A percentile compares a stretch with the other conserved stretches of the same genome.
These are phyloP conservation scores for Fusarium phyllophilum DNA, from an alignment of 2,329 filamentous ascomycete species.

Conservation along the genomic window DNA sequence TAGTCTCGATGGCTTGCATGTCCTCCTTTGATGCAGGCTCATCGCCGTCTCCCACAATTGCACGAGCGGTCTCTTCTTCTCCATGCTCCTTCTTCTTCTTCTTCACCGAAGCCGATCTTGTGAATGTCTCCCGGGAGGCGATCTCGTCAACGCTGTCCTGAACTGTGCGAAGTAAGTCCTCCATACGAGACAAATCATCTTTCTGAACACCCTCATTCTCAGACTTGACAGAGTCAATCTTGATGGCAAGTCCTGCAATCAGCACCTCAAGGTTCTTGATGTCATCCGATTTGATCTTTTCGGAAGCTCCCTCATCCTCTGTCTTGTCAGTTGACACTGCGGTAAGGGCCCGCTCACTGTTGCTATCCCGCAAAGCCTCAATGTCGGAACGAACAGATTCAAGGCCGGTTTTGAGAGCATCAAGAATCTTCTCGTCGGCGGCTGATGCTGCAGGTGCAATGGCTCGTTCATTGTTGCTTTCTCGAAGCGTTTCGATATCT, in stretches of 20 bases:
- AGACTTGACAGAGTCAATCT: constrained; percentile 71
- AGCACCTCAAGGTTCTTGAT: constrained; percentile 88
- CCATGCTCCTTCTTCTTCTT: constrained; percentile 34
- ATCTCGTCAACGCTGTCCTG: constrained; percentile 59
- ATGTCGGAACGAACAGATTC: constrained; percentile 79
- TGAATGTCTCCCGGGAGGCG: constrained; percentile 45
- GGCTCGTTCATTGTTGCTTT: constrained; percentile 75
- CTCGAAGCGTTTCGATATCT: constrained; percentile 75
- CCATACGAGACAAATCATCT: constrained; percentile 66
- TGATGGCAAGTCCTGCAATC: constrained; percentile 82
- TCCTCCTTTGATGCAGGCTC: constrained; percentile 73
- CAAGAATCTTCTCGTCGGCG: constrained; percentile 77
- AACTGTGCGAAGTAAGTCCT: constrained; percentile 63
- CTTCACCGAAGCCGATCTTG: constrained; percentile 32
- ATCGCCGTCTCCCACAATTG: constrained; percentile 26
- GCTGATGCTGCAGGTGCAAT: constrained; percentile 50
- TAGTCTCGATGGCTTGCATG: constrained; percentile 88
- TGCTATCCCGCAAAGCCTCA: constrained; percentile 72
- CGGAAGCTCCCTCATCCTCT: constrained; percentile 51
- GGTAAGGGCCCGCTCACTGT: constrained; percentile 60
- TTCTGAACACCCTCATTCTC: constrained; percentile 53
- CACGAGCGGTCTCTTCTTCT: constrained; percentile 6
- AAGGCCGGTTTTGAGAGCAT: constrained; percentile 83
- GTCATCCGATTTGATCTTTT: constrained; percentile 73
- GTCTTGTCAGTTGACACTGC: constrained; percentile 37